Evolutionary conservation across 1,284 basidiomycete genomes (phyloP).

Genomic region (Cystobasidium slooffiae): DNA sequence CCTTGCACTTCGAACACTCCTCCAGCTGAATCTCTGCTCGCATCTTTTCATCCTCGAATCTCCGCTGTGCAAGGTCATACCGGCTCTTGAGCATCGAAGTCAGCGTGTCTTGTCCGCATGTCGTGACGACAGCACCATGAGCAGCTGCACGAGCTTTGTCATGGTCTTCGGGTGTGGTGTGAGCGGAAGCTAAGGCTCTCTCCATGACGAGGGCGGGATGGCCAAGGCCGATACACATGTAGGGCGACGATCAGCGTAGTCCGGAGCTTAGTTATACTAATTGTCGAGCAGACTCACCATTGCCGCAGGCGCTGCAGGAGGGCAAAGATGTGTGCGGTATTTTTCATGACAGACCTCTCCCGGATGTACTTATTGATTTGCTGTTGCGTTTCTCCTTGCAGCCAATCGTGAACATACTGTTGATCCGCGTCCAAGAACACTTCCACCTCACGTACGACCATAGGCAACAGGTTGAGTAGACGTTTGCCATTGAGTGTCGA

Average conservation of each 20-base stretch:
- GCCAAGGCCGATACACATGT: constrained; percentile 10
- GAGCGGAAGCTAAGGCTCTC: not conserved
- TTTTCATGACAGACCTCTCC: constrained; percentile 55
- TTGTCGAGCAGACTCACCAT: constrained; percentile 59
- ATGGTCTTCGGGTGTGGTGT: constrained; percentile 3
- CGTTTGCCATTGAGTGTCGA: constrained; percentile 83
- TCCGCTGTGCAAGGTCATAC: constrained; percentile 40
- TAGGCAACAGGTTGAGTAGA: constrained; percentile 86
- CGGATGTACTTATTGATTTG: constrained; percentile 23
- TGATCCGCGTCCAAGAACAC: constrained; percentile 49
- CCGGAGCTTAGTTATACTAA: not conserved
- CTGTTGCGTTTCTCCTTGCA: constrained; percentile 59
- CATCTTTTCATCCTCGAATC: constrained; percentile 42
- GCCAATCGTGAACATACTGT: constrained; percentile 57
- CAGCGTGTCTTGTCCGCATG: not conserved
- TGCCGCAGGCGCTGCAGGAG: constrained; percentile 66
- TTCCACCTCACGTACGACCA: constrained; percentile 64
- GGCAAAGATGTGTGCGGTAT: constrained; percentile 65
- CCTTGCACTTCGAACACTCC: constrained; percentile 7
- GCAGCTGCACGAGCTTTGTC: not conserved
- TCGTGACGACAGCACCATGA: not conserved
- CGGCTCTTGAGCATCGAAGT: constrained; percentile 24
- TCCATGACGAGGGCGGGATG: constrained; percentile 21
- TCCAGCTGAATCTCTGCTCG: constrained; percentile 18
- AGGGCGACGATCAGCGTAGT: no score